Evolutionary conservation across 768 basidiomycete genomes (phyloP), one percentile per base, ranked within the genome.

Genomic region (Candolleomyces aberdarensis): DNA sequence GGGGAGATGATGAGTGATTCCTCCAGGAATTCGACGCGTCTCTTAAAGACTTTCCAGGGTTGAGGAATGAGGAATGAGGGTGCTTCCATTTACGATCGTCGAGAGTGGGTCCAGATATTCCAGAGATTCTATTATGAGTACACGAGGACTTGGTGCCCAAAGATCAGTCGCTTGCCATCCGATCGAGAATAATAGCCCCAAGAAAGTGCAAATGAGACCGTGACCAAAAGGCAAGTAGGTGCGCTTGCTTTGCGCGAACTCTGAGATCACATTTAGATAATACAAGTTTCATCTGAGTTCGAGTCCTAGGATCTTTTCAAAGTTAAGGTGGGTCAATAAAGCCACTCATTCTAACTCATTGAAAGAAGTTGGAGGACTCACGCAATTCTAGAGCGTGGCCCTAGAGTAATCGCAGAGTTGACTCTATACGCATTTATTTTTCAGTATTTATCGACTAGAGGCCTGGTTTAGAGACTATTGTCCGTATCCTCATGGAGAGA

Each of bases 251-350:
- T 52, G 8, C 44, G 22, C 20, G 19, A 36, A 13, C 40, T 22
- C 32, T 17, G 14, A 56, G 39, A 56, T 56, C 54, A 56, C 54
- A 56, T 19, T 43, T 20, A 41, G 36, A 56, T 59, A 59, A 40
- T 51, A 54, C 58, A 29, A 46, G 58, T 59, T 59, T 59, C 58
- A 59, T 59, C 58, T 59, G 36, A 46, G 41, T 53, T 44, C 50
- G 36, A 56, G 50, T 43, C 26, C 40, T 41, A 43, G 41, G 58
- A 56, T 54, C 54, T 56, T 56, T 56, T 56, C 52, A 53, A 32
- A 39, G 52, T 56, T 43, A 56, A 17, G 14, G 40, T 54, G 19
- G 7, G 54, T 40, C 29, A 51, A 46, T 46, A 51, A 41, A 56
- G 40, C 41, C 29, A 31, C 36, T 39, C 19, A 51, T 51, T 41